A percentile compares a stretch with the other conserved stretches of the same genome.
Conservation (phyloP, 495 filamentous ascomycete species). For the Daldinia caldariorum region DNA sequence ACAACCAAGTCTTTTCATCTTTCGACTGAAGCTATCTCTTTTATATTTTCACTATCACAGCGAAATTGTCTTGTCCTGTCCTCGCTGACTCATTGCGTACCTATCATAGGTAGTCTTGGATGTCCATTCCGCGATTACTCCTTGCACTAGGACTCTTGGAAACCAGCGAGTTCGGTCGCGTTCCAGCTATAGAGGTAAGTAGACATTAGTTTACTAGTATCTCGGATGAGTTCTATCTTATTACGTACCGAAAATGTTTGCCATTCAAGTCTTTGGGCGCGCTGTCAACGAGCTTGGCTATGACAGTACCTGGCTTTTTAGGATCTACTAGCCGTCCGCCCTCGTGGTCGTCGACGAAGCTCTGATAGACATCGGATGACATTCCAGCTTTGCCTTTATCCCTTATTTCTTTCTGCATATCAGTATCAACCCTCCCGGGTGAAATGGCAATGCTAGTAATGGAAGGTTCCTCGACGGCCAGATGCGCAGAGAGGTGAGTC, state of each 20-base stretch:
- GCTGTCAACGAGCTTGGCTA: constrained; percentile 73
- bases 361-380: constrained; percentile 70
- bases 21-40: constrained; percentile 76
- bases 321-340: constrained; percentile 78
- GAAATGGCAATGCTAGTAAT: constrained; percentile 75
- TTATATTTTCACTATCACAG: constrained; percentile 19
- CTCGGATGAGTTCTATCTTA: neutral
- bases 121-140: constrained; percentile 25
- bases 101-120: constrained; percentile 9
- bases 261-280: constrained; percentile 75
- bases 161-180: constrained; percentile 68
- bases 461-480: constrained; percentile 82
- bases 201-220: constrained; percentile 52
- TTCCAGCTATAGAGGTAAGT: constrained; percentile 69
- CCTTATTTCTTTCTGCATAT: constrained; percentile 88
- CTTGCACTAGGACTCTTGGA: constrained; percentile 58
- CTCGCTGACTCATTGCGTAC: constrained; percentile 21
- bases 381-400: constrained; percentile 73
- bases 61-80: constrained; percentile 1
- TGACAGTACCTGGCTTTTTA: constrained; percentile 85
- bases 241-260: constrained; percentile 71
- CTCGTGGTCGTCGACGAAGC: constrained; percentile 72
- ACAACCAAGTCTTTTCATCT: constrained; percentile 93
- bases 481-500: constrained; percentile 78
- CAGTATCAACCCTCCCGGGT: constrained; percentile 89